Base-by-base conservation (phyloP, 768 basidiomycete genomes). In the Amanita rubescens region DNA sequence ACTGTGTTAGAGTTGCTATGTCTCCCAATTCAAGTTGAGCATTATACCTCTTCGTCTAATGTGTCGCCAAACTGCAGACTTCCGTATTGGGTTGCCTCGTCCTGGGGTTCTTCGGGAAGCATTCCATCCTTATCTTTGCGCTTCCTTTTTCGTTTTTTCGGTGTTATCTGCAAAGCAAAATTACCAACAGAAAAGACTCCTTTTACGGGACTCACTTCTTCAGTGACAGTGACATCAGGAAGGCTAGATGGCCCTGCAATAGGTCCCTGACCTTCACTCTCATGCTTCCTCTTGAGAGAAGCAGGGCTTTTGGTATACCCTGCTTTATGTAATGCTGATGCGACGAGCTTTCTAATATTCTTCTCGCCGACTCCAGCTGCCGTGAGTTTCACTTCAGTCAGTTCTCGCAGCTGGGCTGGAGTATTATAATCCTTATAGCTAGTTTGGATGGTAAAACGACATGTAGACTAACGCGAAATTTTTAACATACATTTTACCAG, bases 401-500 rank as follows among this genome's bases (percentile, higher is more conserved):
- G 69, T 50, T 73, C 71, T 1, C 69, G 65, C 8, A 93, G 76
- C 58, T 75, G 72, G 15, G 74, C 65, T 4, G 80, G 75, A 0
- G 88, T 85, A 59, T 82, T 84, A 62, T 75, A 77, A 20, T 80
- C 73, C 62, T 86, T 89, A 68, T 87, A 91, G 57, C 89, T 91
- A 45, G 44, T 44, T 27, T 43, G 19, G 41, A 42, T 42, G 22
- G 12, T 42, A 19, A 42, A 42, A 20, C 3, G 20, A 8, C 20
- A 22, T 42, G 41, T 0, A 22, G 3, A 22, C 14, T 14, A 24
- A 25, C 9, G 24, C 44, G n/a, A 11, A 12, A 42, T 20, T 11
- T 34, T 5, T 30, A 3, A 50, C 77, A 55, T 55, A 87, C 87
- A 87, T 73, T 75, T 87, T 88, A 53, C 77, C 76, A 34, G 88